Percentiles rank a stretch among this genome's conserved stretches.
Conservation (phyloP, 2,329 filamentous ascomycete species). For the Cercospora sesami region DNA sequence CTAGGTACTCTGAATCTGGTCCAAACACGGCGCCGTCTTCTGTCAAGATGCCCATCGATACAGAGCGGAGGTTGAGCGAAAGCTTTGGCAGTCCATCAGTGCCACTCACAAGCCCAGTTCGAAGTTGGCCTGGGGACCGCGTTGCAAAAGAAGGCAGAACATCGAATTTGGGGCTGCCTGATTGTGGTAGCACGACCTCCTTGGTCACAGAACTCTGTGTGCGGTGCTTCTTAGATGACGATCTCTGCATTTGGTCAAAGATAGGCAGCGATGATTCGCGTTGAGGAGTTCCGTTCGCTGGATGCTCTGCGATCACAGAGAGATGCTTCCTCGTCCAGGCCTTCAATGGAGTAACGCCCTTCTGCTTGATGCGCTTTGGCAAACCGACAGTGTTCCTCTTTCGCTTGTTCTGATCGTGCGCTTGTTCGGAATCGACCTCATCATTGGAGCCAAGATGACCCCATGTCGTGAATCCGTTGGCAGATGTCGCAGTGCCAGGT, state of each 20-base stretch:
- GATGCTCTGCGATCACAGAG: constrained; percentile 45
- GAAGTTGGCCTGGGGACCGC: constrained; percentile 30
- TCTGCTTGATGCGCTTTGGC: constrained; percentile 30
- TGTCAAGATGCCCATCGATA: constrained; percentile 33
- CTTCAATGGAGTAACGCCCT: constrained; percentile 27
- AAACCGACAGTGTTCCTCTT: constrained; percentile 30
- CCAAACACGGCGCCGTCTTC: constrained; percentile 26
- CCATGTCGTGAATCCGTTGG: constrained; percentile 38
- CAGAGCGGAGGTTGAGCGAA: constrained; percentile 29
- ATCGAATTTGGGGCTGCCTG: constrained; percentile 32
- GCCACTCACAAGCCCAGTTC: constrained; percentile 28
- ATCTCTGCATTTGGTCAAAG: constrained; percentile 11
- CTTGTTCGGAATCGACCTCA: constrained; percentile 30
- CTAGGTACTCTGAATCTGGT: constrained; percentile 5
- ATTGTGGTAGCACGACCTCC: constrained; percentile 9
- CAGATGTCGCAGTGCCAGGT: constrained; percentile 23
- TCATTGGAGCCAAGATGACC: constrained; percentile 45
- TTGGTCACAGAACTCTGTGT: neutral
- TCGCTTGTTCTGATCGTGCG: constrained; percentile 16
- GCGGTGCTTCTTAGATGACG: neutral
- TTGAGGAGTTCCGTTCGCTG: constrained; percentile 30
- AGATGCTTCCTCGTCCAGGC: constrained; percentile 32
- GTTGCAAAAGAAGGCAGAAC: constrained; percentile 35
- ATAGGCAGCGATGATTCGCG: constrained; percentile 8
- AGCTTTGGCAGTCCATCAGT: constrained; percentile 11